Evolutionary conservation across 805 yeast genomes (phyloP).

Genomic region (Candida awuae): DNA sequence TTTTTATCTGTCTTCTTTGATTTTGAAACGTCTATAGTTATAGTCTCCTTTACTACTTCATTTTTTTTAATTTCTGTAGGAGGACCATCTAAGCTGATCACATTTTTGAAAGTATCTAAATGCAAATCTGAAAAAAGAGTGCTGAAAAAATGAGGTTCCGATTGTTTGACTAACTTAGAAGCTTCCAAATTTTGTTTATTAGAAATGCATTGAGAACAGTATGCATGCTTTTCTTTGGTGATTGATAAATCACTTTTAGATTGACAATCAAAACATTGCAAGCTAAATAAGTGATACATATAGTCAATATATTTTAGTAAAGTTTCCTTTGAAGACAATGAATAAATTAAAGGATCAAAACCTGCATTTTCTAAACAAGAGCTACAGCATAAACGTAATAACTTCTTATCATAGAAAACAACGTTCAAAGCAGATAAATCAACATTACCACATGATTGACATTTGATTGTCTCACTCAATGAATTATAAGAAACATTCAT

Average conservation of each 20-base stretch:
- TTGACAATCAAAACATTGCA: constrained; percentile 6
- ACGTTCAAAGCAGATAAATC: not conserved
- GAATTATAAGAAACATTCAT: constrained; percentile 2
- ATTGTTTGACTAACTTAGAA: not conserved
- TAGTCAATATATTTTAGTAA: constrained; percentile 7
- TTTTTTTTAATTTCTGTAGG: too few relatives aligned
- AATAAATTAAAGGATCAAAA: constrained; percentile 3
- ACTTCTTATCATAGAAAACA: not conserved
- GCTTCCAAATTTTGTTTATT: not conserved
- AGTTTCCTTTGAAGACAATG: constrained; percentile 1
- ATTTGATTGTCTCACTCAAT: constrained; percentile 1
- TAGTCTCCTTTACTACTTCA: too few relatives aligned
- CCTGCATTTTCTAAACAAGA: constrained; percentile 2
- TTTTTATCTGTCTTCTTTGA: too few relatives aligned
- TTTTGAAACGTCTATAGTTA: too few relatives aligned
- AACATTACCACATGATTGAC: constrained; percentile 8
- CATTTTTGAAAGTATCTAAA: too few relatives aligned
- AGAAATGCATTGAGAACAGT: constrained; percentile 5
- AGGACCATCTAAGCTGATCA: too few relatives aligned
- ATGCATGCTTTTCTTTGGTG: not conserved
- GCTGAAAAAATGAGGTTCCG: too few relatives aligned
- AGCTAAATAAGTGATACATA: constrained; percentile 4
- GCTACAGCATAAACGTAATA: constrained; percentile 6
- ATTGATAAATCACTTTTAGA: constrained; percentile 1
- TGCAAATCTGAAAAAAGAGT: too few relatives aligned